A percentile compares a stretch with the other conserved stretches of the same genome.
These are phyloP conservation scores for Chaetothyriales sp. DNA, from an alignment of 2,329 filamentous ascomycete species.

Conservation along the genomic window DNA sequence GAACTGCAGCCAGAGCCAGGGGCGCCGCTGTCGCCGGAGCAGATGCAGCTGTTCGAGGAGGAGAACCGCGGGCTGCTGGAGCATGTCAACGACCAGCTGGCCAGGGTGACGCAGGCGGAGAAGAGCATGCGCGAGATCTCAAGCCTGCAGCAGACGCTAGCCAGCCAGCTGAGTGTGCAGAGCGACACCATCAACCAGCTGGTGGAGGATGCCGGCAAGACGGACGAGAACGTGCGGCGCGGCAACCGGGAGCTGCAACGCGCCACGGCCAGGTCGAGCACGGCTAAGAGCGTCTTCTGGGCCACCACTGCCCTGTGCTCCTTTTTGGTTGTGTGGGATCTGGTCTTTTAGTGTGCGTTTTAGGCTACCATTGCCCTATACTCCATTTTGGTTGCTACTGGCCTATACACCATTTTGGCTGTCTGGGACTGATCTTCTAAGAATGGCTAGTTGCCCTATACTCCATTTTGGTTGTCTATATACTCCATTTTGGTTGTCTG, in stretches of 20 bases:
- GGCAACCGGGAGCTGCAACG: constrained; percentile 87
- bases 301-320: constrained; percentile 62
- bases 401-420: too few species aligned
- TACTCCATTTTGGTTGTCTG: too few species aligned
- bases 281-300: constrained; percentile 66
- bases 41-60: constrained; percentile 83
- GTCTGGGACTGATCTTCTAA: too few species aligned
- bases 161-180: constrained; percentile 72
- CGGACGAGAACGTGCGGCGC: constrained; percentile 70
- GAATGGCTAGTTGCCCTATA: too few species aligned
- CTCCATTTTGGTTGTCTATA: too few species aligned
- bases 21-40: constrained; percentile 58
- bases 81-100: constrained; percentile 85
- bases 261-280: constrained; percentile 57
- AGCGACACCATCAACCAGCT: constrained; percentile 81
- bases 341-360: too few species aligned
- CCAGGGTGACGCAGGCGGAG: constrained; percentile 87
- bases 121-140: constrained; percentile 85
- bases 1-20: background rate
- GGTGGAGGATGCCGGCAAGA: constrained; percentile 67
- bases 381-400: too few species aligned
- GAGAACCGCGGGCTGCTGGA: constrained; percentile 87
- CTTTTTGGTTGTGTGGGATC: constrained; percentile 64
- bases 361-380: too few species aligned
- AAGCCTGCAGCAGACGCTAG: constrained; percentile 78